Percentiles rank a stretch among this genome's conserved stretches.
phyloP scores from a whole-genome alignment of 352 stramenopile genomes.

The Globisporangium sylvaticum region DNA sequence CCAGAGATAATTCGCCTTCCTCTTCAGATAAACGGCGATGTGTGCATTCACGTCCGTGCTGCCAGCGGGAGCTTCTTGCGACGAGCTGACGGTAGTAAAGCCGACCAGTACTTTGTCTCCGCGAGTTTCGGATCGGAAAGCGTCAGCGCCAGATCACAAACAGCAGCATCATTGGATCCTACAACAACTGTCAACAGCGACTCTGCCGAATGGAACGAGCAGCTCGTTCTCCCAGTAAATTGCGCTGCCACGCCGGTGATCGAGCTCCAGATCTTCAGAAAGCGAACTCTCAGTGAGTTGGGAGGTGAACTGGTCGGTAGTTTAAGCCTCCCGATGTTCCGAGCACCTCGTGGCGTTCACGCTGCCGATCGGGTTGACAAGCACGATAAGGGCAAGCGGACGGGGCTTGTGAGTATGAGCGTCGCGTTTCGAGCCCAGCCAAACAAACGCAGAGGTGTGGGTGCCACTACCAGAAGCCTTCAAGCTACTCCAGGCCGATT shows the following conservation, averaged over 20 bases:
- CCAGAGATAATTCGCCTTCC: background rate
- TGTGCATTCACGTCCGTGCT: slow-evolving; percentile 6
- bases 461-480: background rate
- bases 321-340: slow-evolving; percentile 29
- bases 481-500: background rate
- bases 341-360: slow-evolving; percentile 28
- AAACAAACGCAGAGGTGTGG: background rate
- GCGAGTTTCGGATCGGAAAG: background rate
- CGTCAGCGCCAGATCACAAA: slow-evolving; percentile 1
- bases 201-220: slow-evolving; percentile 33
- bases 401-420: slow-evolving; percentile 18
- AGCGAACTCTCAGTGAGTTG: background rate
- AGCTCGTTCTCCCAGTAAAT: slow-evolving; percentile 20
- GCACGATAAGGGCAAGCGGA: slow-evolving; percentile 15
- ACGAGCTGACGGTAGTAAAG: background rate
- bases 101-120: background rate
- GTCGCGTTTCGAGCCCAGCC: slow-evolving; percentile 13
- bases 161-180: background rate
- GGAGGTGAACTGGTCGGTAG: slow-evolving; percentile 18
- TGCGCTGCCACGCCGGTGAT: slow-evolving; percentile 18
- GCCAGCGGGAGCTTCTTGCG: slow-evolving; percentile 6
- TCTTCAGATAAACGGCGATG: slow-evolving; percentile 1
- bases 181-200: background rate
- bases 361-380: slow-evolving; percentile 26
- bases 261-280: slow-evolving; percentile 21